These are phyloP conservation scores for Xylariaceae sp. DNA, from an alignment of 2,329 filamentous ascomycete genomes.

Conservation along the genomic window DNA sequence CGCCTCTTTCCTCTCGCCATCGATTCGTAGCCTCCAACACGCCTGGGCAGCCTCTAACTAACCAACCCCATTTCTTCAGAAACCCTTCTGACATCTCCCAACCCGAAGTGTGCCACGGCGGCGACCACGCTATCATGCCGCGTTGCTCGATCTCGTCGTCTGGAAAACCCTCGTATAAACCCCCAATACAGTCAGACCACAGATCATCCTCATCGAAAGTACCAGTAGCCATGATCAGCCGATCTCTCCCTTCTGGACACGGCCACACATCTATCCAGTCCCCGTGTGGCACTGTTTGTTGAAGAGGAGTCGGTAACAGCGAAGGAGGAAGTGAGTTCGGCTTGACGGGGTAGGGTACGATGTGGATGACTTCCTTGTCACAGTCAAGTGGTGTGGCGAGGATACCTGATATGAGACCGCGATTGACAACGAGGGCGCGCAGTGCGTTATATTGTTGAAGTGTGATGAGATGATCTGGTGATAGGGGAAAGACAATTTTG, in stretches of 20 bases:
- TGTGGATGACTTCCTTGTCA: conserved; percentile 28
- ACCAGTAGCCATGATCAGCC: conserved; percentile 35
- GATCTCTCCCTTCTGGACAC: conserved; percentile 37
- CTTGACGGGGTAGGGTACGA: conserved; percentile 29
- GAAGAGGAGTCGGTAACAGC: conserved; percentile 38
- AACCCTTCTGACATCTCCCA: conserved; percentile 44
- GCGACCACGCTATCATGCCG: conserved; percentile 43
- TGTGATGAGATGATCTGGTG: conserved; percentile 41
- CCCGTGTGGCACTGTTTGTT: conserved; percentile 37
- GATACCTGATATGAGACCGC: conserved; percentile 33
- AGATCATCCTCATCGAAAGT: conserved; percentile 43
- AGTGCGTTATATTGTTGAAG: conserved; percentile 41
- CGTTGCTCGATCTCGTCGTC: conserved; percentile 39
- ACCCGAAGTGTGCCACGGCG: conserved; percentile 38
- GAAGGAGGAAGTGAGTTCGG: conserved; percentile 30
- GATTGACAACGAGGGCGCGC: conserved; percentile 37
- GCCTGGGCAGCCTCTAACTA: conserved; percentile 27
- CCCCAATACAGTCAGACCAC: conserved; percentile 42
- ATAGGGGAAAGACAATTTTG: conserved; percentile 37
- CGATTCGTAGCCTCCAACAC: conserved; percentile 36
- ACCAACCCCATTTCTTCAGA: conserved; percentile 36
- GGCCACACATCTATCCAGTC: conserved; percentile 44
- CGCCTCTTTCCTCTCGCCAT: conserved; percentile 33
- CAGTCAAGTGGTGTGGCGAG: conserved; percentile 34
- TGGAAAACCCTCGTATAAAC: conserved; percentile 43